Conservation (phyloP, 2,329 filamentous ascomycete genomes). For the Verticillium longisporum region DNA sequence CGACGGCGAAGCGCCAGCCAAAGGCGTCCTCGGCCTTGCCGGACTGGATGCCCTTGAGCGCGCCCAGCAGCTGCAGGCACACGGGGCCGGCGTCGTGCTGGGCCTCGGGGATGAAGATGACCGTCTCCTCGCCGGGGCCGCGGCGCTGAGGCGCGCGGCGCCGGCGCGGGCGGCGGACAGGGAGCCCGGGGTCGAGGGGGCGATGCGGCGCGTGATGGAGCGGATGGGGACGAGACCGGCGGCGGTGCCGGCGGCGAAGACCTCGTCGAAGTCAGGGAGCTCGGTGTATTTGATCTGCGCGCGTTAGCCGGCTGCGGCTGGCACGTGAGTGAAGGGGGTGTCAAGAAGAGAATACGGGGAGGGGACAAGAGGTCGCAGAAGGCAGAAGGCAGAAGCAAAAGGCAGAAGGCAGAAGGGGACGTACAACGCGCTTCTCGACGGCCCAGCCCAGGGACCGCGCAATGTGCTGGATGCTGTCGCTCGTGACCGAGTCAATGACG, state of each 20-base stretch:
- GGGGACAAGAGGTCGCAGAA: no score
- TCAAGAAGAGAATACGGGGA: no score
- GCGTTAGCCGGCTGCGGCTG: no score
- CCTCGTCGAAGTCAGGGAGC: constrained; percentile 54
- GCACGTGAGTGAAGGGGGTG: not conserved
- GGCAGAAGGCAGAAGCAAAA: not conserved
- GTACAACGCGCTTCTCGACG: constrained; percentile 66
- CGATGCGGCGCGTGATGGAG: constrained; percentile 67
- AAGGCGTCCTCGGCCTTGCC: constrained; percentile 73
- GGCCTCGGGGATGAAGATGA: constrained; percentile 46
- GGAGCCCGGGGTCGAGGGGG: constrained; percentile 29
- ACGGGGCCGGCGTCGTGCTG: constrained; percentile 66
- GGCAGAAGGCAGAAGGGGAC: constrained; percentile 17
- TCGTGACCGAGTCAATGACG: constrained; percentile 83
- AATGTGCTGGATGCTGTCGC: constrained; percentile 70
- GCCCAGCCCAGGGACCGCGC: constrained; percentile 75
- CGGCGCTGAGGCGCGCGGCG: constrained; percentile 29
- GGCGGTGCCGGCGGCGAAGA: constrained; percentile 88
- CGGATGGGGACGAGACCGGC: constrained; percentile 87
- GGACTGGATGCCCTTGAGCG: constrained; percentile 78
- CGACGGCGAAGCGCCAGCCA: constrained; percentile 57
- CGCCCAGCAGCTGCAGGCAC: constrained; percentile 64
- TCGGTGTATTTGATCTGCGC: constrained; percentile 56
- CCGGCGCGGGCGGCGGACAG: constrained; percentile 27
- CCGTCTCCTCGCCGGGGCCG: constrained; percentile 37